Base-by-base conservation (phyloP, 2,329 filamentous ascomycete genomes). In the Elsinoe necatrix region DNA sequence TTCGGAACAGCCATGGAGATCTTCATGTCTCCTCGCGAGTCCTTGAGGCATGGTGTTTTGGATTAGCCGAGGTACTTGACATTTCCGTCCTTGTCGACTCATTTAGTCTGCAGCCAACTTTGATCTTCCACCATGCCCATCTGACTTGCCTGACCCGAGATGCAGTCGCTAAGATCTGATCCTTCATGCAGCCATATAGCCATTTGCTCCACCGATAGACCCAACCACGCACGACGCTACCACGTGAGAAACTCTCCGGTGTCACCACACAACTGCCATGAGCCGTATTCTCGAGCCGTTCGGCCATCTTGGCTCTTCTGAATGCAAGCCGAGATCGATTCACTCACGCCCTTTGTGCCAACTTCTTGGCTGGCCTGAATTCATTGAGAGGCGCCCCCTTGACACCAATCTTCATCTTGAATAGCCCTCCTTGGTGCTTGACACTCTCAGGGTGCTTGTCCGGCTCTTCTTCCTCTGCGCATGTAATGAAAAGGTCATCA, bases 381-480 rank as follows among this genome's bases (percentile, higher is more conserved):
- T 82, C 77, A 70, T 84, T 81, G 61, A 81, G 76, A 54, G 77
- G 74, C 66, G 83, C 64, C 0, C 89, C 88, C 64, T 71, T 75
- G 2, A 86, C 80, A 2, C 87, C 88, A 59, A 95, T 88, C 67
- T 93, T 81, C 50, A 92, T 79, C 68, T 78, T 82, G 72, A 89
- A 95, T 59, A 93, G 66, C 23, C 80, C 84, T 1, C 91, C 90
- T 31, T 84, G 82, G 59, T 81, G 79, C 69, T 77, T 77, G 64
- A 77, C 77, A 64, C 83, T 85, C 66, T 79, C 74, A 4, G 81
- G 80, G 61, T 82, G 78, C 58, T 80, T 76, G 45, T 84, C 83
- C 45, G 84, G 81, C 7, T 79, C 78, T 60, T 82, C 78, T 59
- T 87, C 83, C 66, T 85, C 83, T 4, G 89, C 89, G 56, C 82